Base-by-base conservation (phyloP, 75 land plant species). In the Ceratopteris richardii region DNA sequence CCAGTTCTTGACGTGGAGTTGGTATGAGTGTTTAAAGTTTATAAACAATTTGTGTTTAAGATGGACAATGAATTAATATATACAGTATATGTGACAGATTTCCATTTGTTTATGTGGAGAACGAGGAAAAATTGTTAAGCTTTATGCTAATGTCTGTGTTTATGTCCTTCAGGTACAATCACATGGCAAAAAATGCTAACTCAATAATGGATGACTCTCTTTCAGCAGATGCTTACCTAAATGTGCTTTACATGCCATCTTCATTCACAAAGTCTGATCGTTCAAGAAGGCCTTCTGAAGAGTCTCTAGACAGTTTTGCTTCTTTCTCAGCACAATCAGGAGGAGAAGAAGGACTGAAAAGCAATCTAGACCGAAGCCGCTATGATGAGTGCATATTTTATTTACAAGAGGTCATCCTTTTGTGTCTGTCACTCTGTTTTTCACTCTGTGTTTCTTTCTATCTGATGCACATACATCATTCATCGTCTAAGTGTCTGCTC, bases 141-240 rank as follows among this genome's bases (percentile, higher is more conserved):
- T n/a, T n/a, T n/a, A n/a, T n/a, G n/a, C n/a, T n/a, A n/a, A n/a
- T n/a, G n/a, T n/a, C n/a, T n/a, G n/a, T n/a, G 16, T 26, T 60
- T 20, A 47, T 61, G 2, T 70, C 19, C 18, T 81, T 47, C 76
- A 95, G 99, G 79, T 95, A 95, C 66, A 87, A 85, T 21, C 99
- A 95, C 64, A 76, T 90, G 78, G 97, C 99, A 52, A 84, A 68
- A 72, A 95, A 88, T 80, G 99, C 89, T 44, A 82, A 92, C 50
- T 75, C 92, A 29, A 80, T 95, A 25, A 68, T 80, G 59, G 99
- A 95, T 75, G 99, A 95, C 72, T 90, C 99, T 61, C 86, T 95
- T 54, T 95, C 99, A 65, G 97, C 99, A n/a, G 99, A 95, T 77
- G 71, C 99, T 27, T 95, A 95, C 70, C 73, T 95, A 29, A 95